Base-by-base conservation (phyloP, 2,329 filamentous ascomycete species). In the Penicillium thymicola region DNA sequence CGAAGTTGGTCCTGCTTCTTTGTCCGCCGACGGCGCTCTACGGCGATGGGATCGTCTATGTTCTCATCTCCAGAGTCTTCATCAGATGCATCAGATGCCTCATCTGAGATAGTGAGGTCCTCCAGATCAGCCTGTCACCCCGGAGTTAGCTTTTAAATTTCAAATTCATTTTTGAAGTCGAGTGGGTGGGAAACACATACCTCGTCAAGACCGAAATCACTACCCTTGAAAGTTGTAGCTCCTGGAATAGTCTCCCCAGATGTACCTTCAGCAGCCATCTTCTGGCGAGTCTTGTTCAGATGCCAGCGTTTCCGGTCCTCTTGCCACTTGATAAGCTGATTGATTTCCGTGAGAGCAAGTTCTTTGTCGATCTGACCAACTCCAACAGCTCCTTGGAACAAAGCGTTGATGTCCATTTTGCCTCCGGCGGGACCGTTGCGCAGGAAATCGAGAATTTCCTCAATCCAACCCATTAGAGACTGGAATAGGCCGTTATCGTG, bases 231-330 rank as follows among this genome's bases (percentile, higher is more conserved):
- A 14, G 73, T 78, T 18, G 71, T 67, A 62, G 81, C 78, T 25
- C 79, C 85, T 9, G 82, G 83, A 7, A 82, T 81, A 51, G 77
- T 74, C 55, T 82, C 74, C 21, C 70, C 74, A 6, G 71, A 70
- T 10, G 76, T 80, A 3, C 86, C 86, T 68, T 93, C 92, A 2
- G 91, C 92, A 0, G 94, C 94, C 94, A 99, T 97, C 82, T 99
- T 99, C 78, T 97, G 94, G 52, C 92, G 81, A 9, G 94, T 99
- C 81, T 99, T 99, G 76, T 96, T 91, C 59, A 93, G 87, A 72
- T 99, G 94, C 94, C 94, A 99, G 77, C 93, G 93, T 82, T 99
- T 97, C 54, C 94, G 82, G 41, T 90, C 90, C 71, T 92, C 90
- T 74, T 99, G 94, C 94, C 94, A 99, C 46, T 87, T 82, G 65